Conservation (phyloP, 768 basidiomycete genomes). For the Daedaleopsis sinensis region DNA sequence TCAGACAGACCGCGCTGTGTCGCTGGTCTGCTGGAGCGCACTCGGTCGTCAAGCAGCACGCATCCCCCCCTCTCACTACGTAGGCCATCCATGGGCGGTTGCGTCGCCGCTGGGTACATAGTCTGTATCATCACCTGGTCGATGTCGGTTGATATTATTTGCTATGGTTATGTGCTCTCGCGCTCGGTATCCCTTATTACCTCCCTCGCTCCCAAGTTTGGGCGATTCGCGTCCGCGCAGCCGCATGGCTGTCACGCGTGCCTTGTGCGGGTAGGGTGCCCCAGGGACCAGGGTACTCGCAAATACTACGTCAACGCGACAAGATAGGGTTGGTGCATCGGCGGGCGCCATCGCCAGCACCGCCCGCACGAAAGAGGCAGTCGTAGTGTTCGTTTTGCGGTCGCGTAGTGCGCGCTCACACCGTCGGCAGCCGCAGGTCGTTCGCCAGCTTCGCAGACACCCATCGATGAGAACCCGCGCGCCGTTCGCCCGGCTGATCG, state of each 20-base stretch:
- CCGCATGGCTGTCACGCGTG: not conserved
- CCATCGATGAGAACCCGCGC: slow-evolving; percentile 16
- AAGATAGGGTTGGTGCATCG: not conserved
- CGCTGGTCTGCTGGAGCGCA: slow-evolving; percentile 8
- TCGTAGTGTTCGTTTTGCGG: slow-evolving; percentile 7
- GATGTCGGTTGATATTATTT: slow-evolving; percentile 16
- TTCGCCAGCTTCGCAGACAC: not conserved
- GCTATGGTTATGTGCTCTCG: slow-evolving; percentile 15
- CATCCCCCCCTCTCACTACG: not conserved
- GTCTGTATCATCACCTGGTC: slow-evolving; percentile 16
- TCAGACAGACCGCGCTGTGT: not conserved
- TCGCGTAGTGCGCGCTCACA: slow-evolving; percentile 5
- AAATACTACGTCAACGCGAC: not conserved
- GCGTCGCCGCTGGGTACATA: slow-evolving; percentile 15
- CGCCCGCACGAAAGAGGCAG: slow-evolving; percentile 4
- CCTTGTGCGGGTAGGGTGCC: not conserved
- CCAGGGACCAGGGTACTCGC: no score
- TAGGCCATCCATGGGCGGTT: not conserved
- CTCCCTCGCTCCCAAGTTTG: not conserved
- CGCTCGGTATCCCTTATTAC: not conserved
- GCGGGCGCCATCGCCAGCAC: not conserved
- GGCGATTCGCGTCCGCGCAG: not conserved
- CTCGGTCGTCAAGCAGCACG: slow-evolving; percentile 1
- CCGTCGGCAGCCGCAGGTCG: slow-evolving; percentile 15
- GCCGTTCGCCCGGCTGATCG: slow-evolving; percentile 13